phyloP scores from a whole-genome alignment of 305 asterid genomes.

The Fraxinus xanthoxyloides region DNA sequence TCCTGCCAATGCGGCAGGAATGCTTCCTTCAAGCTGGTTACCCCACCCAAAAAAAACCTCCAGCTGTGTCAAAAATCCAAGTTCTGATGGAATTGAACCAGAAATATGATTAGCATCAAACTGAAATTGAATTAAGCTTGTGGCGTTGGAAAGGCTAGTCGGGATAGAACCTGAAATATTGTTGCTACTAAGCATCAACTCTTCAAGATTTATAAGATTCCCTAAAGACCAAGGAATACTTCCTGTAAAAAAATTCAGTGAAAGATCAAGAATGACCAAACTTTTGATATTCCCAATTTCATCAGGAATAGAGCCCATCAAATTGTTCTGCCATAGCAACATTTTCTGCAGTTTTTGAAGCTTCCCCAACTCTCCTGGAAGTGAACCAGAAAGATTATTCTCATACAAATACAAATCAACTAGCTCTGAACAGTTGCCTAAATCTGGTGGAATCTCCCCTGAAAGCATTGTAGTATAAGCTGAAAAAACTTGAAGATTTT shows the following conservation, averaged over 20 bases:
- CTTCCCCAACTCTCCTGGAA: conserved; percentile 66
- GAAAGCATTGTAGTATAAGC: conserved; percentile 74
- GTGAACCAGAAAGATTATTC: conserved; percentile 60
- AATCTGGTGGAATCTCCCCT: conserved; percentile 69
- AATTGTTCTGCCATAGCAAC: conserved; percentile 73
- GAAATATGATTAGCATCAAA: conserved; percentile 70
- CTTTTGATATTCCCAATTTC: conserved; percentile 61
- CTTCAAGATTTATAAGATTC: conserved; percentile 60
- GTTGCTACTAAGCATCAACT: conserved; percentile 78
- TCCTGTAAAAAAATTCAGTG: conserved; percentile 60
- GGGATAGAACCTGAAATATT: conserved; percentile 86
- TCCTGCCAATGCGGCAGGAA: conserved; percentile 57
- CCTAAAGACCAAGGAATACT: conserved; percentile 62
- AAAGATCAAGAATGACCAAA: conserved; percentile 54
- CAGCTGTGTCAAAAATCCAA: conserved; percentile 51
- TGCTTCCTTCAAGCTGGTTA: conserved; percentile 72
- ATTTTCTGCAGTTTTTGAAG: conserved; percentile 62
- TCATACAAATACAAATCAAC: conserved; percentile 62
- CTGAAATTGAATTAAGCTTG: conserved; percentile 60
- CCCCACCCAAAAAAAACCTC: conserved; percentile 84
- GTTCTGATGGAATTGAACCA: conserved; percentile 65
- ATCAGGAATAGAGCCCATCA: conserved; percentile 55
- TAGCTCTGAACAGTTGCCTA: conserved; percentile 79
- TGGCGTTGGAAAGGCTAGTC: conserved; percentile 62
- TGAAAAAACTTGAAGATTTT: conserved; percentile 58